Evolutionary conservation across 768 basidiomycete genomes (phyloP), one percentile per base, ranked within the genome.

Genomic region (Hypsizygus marmoreus): DNA sequence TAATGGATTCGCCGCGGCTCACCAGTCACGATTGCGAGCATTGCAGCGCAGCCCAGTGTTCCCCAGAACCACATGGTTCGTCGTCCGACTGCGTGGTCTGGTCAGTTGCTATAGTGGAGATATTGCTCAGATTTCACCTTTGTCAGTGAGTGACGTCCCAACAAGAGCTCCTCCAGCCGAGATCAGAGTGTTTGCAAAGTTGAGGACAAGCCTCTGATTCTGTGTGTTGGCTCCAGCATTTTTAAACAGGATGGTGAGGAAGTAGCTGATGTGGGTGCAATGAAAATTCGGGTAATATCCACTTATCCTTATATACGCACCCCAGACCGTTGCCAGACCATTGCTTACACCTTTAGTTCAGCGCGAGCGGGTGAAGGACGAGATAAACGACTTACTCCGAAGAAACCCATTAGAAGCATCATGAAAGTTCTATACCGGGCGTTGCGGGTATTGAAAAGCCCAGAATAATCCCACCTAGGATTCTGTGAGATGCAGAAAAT

Each of bases 281-380:
- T n/a, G n/a, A n/a, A n/a, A n/a, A n/a, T n/a, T n/a, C n/a, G n/a
- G n/a, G n/a, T n/a, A n/a, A n/a, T n/a, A n/a, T n/a, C n/a, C n/a
- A n/a, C n/a, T n/a, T n/a, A n/a, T n/a, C n/a, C n/a, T n/a, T n/a
- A n/a, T n/a, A n/a, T n/a, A 47, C 52, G 10, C 62, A 78, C 58
- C 77, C 76, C 20, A 81, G 66, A 40, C 76, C 77, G 53, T 77
- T 79, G 34, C 79, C 77, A 35, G 76, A 74, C 71, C 76, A 78
- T 69, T 80, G 78, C 69, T 71, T 23, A 12, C 10, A n/a, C n/a
- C n/a, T n/a, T n/a, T n/a, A n/a, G n/a, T n/a, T n/a, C n/a, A n/a
- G n/a, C n/a, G n/a, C n/a, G n/a, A n/a, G n/a, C n/a, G n/a, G n/a
- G n/a, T n/a, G n/a, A n/a, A n/a, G n/a, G n/a, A 26, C 6, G 9